phyloP scores from a whole-genome alignment of 208 protist species.

The Histomonas meleagridis region DNA sequence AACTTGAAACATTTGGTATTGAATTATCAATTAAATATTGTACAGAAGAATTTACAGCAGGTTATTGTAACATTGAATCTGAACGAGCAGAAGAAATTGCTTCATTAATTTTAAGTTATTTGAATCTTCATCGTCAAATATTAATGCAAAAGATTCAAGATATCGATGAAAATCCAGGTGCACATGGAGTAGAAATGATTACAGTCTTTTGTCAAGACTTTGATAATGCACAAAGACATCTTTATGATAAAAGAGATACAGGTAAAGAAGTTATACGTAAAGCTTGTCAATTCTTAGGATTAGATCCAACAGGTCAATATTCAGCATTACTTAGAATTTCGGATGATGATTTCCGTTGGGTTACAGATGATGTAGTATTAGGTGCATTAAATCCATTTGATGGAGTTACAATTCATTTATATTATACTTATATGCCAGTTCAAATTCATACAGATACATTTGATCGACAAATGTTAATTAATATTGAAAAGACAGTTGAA shows the following conservation, averaged over 20 bases:
- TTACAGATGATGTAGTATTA: background rate
- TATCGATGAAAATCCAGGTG: background rate
- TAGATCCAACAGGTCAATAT: background rate
- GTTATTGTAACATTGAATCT: background rate
- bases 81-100: background rate
- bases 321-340: background rate
- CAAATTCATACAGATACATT: background rate
- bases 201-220: background rate
- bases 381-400: background rate
- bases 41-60: background rate
- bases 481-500: background rate
- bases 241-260: background rate
- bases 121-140: background rate
- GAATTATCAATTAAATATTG: background rate
- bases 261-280: background rate
- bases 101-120: background rate
- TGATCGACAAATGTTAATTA: background rate
- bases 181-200: background rate
- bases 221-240: background rate
- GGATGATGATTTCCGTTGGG: background rate
- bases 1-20: background rate
- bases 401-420: background rate
- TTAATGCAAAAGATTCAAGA: background rate
- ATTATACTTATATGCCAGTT: background rate
- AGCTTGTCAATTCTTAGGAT: background rate